Percentiles rank a stretch among this genome's conserved stretches.
Evolutionary conservation across 305 asterid species (phyloP).

Genomic region (Fraxinus angustifolia): DNA sequence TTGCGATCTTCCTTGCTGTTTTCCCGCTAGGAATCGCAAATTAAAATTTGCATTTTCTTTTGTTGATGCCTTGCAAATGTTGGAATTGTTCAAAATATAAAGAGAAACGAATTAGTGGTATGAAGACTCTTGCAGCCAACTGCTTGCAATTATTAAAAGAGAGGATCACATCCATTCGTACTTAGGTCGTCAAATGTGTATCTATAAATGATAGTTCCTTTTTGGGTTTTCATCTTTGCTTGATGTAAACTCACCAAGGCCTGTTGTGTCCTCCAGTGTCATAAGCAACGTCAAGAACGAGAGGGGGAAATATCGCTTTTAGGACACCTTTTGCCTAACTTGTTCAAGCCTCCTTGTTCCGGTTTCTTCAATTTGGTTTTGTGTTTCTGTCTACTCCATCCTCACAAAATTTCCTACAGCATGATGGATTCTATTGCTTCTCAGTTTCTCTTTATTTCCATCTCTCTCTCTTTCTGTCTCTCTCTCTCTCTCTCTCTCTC

Average conservation of each 20-base stretch:
- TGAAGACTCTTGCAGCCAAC: neutral
- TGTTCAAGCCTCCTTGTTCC: neutral
- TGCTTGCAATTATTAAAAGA: neutral
- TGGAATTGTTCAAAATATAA: neutral
- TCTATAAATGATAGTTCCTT: neutral
- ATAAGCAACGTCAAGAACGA: neutral
- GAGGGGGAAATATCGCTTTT: neutral
- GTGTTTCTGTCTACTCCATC: neutral
- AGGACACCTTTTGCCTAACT: neutral
- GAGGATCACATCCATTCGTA: neutral
- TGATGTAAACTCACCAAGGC: neutral
- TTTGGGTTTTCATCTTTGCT: neutral
- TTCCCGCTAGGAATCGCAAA: neutral
- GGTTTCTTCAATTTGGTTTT: neutral
- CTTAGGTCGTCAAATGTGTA: neutral
- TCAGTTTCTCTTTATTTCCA: neutral
- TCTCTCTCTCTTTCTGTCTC: neutral
- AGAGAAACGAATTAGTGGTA: neutral
- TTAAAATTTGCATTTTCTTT: neutral
- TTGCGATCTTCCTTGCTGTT: neutral
- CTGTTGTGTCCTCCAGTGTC: neutral
- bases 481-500: neutral
- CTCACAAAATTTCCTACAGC: neutral
- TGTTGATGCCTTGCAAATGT: neutral
- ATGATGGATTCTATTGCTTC: neutral